Conservation (phyloP, 345 rosid species). For the Pistacia vera region DNA sequence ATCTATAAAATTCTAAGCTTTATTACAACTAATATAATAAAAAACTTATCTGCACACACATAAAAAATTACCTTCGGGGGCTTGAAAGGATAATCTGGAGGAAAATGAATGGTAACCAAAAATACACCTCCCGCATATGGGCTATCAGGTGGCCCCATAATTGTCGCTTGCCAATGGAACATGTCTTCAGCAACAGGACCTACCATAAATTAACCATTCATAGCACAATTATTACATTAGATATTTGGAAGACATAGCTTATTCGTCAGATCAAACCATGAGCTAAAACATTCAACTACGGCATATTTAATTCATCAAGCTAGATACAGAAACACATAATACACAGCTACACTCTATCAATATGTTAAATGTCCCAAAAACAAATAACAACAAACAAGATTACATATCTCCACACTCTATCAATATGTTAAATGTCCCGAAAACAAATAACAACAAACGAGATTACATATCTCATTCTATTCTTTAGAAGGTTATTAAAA, state of each 20-base stretch:
- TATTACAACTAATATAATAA: background rate
- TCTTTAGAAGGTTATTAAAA: too few species aligned
- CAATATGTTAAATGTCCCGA: background rate
- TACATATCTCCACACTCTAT: too few species aligned
- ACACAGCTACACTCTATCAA: too few species aligned
- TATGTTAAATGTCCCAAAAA: background rate
- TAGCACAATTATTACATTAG: background rate
- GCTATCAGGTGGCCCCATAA: conserved; percentile 48
- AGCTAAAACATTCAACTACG: too few species aligned
- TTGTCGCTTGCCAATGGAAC: conserved; percentile 44
- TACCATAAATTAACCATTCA: background rate
- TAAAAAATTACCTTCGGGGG: conserved; percentile 36
- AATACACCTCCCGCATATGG: conserved; percentile 46
- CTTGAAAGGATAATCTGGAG: conserved; percentile 47
- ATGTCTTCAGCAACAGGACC: conserved; percentile 41
- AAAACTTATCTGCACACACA: background rate
- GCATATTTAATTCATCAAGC: too few species aligned
- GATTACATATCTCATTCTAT: too few species aligned
- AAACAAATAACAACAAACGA: background rate
- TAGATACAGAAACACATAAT: too few species aligned
- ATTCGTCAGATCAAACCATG: too few species aligned
- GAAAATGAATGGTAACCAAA: conserved; percentile 36
- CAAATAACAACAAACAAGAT: background rate
- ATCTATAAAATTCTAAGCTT: background rate
- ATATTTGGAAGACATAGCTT: background rate